phyloP scores from a whole-genome alignment of 2,329 filamentous ascomycete genomes.

The Ascochyta koolunga region DNA sequence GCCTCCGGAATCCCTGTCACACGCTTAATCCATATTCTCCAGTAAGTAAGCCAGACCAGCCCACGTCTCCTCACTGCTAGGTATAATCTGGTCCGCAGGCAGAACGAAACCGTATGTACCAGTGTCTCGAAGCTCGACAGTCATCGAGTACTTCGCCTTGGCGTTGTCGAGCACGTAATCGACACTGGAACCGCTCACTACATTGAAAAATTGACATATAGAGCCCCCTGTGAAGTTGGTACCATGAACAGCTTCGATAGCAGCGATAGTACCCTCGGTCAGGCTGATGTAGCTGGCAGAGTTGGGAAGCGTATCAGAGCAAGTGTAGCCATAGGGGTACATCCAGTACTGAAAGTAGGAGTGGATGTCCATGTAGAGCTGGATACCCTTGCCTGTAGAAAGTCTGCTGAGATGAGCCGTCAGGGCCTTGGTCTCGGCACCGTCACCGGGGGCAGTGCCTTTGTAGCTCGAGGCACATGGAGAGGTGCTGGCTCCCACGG shows the following conservation, averaged over 20 bases:
- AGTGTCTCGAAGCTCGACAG: conserved; percentile 58
- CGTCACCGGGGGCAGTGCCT: conserved; percentile 42
- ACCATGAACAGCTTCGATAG: conserved; percentile 62
- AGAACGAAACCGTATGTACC: conserved; percentile 58
- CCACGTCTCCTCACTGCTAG: conserved; percentile 56
- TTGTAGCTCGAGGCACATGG: conserved; percentile 48
- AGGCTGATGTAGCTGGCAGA: conserved; percentile 58
- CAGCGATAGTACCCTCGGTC: conserved; percentile 56
- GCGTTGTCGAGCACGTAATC: conserved; percentile 54
- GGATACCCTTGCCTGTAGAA: conserved; percentile 56
- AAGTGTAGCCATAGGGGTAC: conserved; percentile 66
- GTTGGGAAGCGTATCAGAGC: conserved; percentile 55
- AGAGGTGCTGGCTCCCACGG: conserved; percentile 41
- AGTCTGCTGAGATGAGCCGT: conserved; percentile 55
- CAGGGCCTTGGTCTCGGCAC: conserved; percentile 51
- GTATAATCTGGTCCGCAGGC: conserved; percentile 56
- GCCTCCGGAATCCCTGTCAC: too few relatives aligned
- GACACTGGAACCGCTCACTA: conserved; percentile 51
- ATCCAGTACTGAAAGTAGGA: conserved; percentile 59
- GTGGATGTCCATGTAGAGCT: conserved; percentile 70
- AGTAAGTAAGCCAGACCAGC: conserved; percentile 47
- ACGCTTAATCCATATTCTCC: conserved; percentile 33
- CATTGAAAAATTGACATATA: conserved; percentile 67
- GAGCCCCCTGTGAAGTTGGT: conserved; percentile 52
- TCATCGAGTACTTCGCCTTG: conserved; percentile 54